Evolutionary conservation across 257 asterid genomes (phyloP).

Genomic region (Solanum raphanifolium): DNA sequence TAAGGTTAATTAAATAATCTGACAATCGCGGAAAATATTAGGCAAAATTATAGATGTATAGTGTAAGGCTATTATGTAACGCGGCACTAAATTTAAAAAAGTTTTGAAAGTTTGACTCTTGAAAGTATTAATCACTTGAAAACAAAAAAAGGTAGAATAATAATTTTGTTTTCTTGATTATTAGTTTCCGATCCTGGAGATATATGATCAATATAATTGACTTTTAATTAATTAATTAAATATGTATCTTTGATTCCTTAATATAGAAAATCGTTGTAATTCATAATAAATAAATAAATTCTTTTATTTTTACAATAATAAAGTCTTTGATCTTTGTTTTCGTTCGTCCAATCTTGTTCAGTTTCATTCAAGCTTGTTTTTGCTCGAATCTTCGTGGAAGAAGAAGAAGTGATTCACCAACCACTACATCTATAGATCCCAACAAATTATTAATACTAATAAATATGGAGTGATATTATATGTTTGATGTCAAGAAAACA

Average conservation of each 20-base stretch:
- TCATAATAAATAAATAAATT: too few species aligned
- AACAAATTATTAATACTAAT: too few species aligned
- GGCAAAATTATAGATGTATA: too few species aligned
- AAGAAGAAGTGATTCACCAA: not conserved
- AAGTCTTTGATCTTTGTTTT: too few species aligned
- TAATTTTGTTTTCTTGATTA: not conserved
- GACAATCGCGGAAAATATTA: too few species aligned
- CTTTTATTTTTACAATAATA: too few species aligned
- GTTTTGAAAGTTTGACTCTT: not conserved
- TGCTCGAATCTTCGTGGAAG: too few species aligned
- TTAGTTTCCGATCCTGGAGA: not conserved
- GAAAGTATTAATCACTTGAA: not conserved
- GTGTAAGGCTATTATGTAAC: too few species aligned
- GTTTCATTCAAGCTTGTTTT: rapidly evolving
- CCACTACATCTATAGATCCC: not conserved
- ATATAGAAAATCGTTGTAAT: not conserved
- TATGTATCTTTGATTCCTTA: not conserved
- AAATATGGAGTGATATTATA: too few species aligned
- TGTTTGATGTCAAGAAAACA: not conserved
- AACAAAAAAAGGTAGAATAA: not conserved
- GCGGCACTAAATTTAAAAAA: not conserved
- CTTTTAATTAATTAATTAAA: not conserved
- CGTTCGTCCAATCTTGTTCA: too few species aligned
- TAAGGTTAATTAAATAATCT: not conserved
- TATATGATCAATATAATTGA: not conserved